These are phyloP conservation scores for Penicillium frequentans DNA, from an alignment of 2,329 filamentous ascomycete genomes.

Conservation along the genomic window DNA sequence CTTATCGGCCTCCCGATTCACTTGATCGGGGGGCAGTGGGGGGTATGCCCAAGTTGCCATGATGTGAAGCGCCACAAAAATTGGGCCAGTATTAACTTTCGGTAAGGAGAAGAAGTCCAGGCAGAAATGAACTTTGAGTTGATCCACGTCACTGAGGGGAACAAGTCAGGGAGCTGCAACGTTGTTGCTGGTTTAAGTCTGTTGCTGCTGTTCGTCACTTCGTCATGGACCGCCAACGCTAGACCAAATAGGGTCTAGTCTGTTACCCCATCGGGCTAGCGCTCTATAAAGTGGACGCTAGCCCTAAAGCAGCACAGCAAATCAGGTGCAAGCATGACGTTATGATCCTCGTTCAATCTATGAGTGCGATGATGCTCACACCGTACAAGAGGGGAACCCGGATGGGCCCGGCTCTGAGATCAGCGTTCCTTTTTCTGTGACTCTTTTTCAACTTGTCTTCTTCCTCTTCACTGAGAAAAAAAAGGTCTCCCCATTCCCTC, in stretches of 20 bases:
- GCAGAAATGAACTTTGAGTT: conserved; percentile 21
- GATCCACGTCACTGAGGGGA: conserved; percentile 25
- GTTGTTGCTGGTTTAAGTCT: conserved; percentile 15
- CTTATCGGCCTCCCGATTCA: conserved; percentile 54
- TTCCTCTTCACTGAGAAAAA: neutral
- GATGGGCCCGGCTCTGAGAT: conserved; percentile 19
- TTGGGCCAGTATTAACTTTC: neutral
- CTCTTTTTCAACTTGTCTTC: neutral
- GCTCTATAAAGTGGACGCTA: conserved; percentile 18
- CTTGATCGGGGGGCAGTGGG: conserved; percentile 51
- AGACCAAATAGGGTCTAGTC: neutral
- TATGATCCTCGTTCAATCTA: conserved; percentile 22
- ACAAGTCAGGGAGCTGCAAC: conserved; percentile 27
- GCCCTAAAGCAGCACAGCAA: conserved; percentile 20
- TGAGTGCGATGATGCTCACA: conserved; percentile 24
- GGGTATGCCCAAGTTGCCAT: conserved; percentile 66
- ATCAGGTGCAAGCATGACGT: conserved; percentile 34
- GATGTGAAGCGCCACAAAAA: conserved; percentile 4
- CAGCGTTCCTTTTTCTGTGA: conserved; percentile 3
- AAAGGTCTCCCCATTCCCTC: neutral
- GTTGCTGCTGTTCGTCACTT: conserved; percentile 21
- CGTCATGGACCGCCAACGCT: conserved; percentile 31
- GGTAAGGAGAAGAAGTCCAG: conserved; percentile 1
- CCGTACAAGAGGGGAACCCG: conserved; percentile 27
- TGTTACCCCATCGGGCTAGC: conserved; percentile 18